Evolutionary conservation across 768 basidiomycete species (phyloP), one percentile per base, ranked within the genome.

Genomic region (Hypholoma sublateritium): DNA sequence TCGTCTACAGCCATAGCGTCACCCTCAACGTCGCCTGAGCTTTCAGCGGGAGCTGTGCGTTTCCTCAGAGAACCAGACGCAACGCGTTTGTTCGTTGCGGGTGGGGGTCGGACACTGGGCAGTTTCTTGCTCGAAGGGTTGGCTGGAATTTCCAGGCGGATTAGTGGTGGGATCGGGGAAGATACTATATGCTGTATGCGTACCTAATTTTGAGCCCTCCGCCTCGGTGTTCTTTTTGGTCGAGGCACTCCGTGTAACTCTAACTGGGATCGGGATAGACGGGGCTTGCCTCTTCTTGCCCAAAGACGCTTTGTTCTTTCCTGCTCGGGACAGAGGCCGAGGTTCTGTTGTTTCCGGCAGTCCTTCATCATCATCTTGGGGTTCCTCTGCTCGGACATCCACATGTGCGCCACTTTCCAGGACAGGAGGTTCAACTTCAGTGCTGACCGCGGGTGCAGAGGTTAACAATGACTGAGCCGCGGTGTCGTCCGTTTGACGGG

Each of bases 231-330:
- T 61, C 58, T 67, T 64, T 58, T 62, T 71, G 14, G 61, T 65
- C 11, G 74, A 72, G 5, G 58, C 59, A 56, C 77, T 77, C 37
- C 77, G 70, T 12, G 77, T 76, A 25, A 74, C 67, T 19, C 74
- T 71, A 51, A 56, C 58, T 9, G 64, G 62, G 21, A 65, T 55
- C 19, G 62, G 51, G 16, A 64, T 58, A n/a, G 65, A 49, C 28
- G 70, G 67, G 28, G 28, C 28, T 22, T 66, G 56, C 44, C 68
- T 61, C 55, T 70, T 73, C 55, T 68, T 68, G n/a, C 62, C 65
- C 4, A 59, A 41, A 43, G 63, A 59, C 13, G 64, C 22, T 53
- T 64, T 70, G 36, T 58, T 62, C 25, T 36, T 49, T 34, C 21
- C 37, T 19, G 47, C 45, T 41, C 35, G 58, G 1, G 53, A 46